Evolutionary conservation across 2,329 filamentous ascomycete species (phyloP), one percentile per base, ranked within the genome.

Genomic region (Arachnomyces sp.): DNA sequence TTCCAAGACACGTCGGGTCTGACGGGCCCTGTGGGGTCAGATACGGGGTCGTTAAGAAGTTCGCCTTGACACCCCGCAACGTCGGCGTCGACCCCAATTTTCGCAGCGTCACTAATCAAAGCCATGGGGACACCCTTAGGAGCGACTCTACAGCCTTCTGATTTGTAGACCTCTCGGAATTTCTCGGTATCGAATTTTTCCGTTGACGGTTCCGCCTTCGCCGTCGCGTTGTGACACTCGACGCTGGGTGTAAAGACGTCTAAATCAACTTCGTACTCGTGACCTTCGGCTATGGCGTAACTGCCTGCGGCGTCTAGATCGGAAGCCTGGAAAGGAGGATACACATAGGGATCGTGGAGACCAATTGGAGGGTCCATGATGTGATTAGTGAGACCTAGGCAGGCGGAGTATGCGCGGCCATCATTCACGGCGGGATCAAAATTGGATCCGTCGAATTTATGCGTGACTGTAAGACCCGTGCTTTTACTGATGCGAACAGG

Each of bases 221-320:
- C 16, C 16, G 31, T 40, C 25, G 38, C 38, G 14, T 30, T 35
- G 30, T 40, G 31, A 35, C 38, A 40, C 38, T 35, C 31, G 38
- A 40, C 31, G 18, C 35, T 40, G 31, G 35, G 21, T 31, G 38
- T 40, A 32, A 40, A 25, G 8, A 34, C 38, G 32, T 40, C 38
- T 28, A 40, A 31, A 31, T 40, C 38, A 25, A 32, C 38, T 32
- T 35, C 38, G 18, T 34, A 34, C 35, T 35, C 31, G 38, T 28
- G 38, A 16, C 35, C 28, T 21, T 35, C 31, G n/a, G 31, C 38
- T 32, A 40, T 25, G 15, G 38, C 35, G 30, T 34, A 40, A 28
- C 35, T 40, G 25, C 31, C 13, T 21, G 38, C 21, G 16, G 25
- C 21, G 31, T n/a, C 34, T 30, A 13, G n/a, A 28, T 13, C 31